These are phyloP conservation scores for Candida michaelii DNA, from an alignment of 805 yeast genomes.

Conservation along the genomic window DNA sequence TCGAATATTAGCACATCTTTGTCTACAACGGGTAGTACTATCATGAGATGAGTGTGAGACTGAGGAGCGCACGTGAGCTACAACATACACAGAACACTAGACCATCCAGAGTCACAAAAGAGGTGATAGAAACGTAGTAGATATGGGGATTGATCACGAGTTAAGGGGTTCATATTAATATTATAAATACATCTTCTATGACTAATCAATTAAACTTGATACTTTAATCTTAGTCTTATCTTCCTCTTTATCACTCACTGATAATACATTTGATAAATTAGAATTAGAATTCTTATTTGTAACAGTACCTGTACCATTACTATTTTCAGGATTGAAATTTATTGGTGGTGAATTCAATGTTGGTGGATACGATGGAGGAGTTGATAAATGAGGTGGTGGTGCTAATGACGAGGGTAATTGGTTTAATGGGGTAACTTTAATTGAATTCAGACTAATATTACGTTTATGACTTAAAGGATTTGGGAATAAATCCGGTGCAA, in stretches of 20 bases:
- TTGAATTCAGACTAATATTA: slow-evolving; percentile 3
- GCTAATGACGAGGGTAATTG: slow-evolving; percentile 13
- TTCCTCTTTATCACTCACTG: slow-evolving; percentile 13
- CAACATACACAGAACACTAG: too few relatives aligned
- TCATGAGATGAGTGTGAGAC: background rate
- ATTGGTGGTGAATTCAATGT: slow-evolving; percentile 4
- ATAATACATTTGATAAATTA: slow-evolving; percentile 14
- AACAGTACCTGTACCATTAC: slow-evolving; percentile 10
- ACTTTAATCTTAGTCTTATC: slow-evolving; percentile 32
- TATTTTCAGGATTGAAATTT: background rate
- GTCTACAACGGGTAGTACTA: slow-evolving; percentile 13
- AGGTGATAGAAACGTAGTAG: too few relatives aligned
- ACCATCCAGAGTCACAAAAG: too few relatives aligned
- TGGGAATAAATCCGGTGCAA: slow-evolving; percentile 46
- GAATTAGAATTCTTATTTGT: slow-evolving; percentile 8
- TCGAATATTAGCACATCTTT: slow-evolving; percentile 56
- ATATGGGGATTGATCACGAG: too few relatives aligned
- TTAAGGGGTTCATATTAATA: too few relatives aligned
- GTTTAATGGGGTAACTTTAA: slow-evolving; percentile 1
- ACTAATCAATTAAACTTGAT: slow-evolving; percentile 31
- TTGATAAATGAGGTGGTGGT: background rate
- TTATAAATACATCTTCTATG: too few relatives aligned
- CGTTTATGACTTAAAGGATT: slow-evolving; percentile 30
- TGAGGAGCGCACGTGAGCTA: too few relatives aligned
- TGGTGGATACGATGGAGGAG: slow-evolving; percentile 1